A percentile compares a stretch with the other conserved stretches of the same genome.
These are phyloP conservation scores for Kwoniella sp. DNA, from an alignment of 768 basidiomycete species.

Conservation along the genomic window DNA sequence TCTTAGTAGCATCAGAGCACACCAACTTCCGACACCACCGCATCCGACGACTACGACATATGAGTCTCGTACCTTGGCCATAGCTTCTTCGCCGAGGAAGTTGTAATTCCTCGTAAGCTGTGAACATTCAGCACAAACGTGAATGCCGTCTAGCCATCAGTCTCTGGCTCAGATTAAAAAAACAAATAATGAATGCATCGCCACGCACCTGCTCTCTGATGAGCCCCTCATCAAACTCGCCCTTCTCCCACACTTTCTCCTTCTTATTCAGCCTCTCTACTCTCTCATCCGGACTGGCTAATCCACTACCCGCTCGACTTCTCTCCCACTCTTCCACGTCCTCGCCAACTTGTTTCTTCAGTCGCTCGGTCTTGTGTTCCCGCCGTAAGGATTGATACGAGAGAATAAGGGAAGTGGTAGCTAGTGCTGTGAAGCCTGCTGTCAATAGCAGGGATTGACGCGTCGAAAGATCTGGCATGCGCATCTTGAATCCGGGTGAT, in stretches of 20 bases:
- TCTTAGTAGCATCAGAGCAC: conserved; percentile 85
- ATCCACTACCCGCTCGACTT: conserved; percentile 30
- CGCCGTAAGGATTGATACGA: conserved; percentile 53
- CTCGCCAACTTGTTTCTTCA: conserved; percentile 52
- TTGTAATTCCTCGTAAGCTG: conserved; percentile 91
- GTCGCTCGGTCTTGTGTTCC: conserved; percentile 48
- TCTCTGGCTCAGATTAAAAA: too few relatives aligned
- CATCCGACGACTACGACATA: conserved; percentile 88
- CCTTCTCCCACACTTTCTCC: conserved; percentile 42
- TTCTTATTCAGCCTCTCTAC: conserved; percentile 27
- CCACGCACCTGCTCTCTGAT: conserved; percentile 65
- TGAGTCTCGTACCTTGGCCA: conserved; percentile 72
- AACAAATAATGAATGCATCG: background rate
- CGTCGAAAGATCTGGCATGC: conserved; percentile 27
- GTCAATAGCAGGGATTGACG: conserved; percentile 49
- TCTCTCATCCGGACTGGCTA: conserved; percentile 34
- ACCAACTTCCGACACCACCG: conserved; percentile 96
- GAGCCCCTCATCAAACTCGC: conserved; percentile 67
- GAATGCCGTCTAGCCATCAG: too few relatives aligned
- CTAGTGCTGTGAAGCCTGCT: conserved; percentile 40
- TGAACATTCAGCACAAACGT: too few relatives aligned
- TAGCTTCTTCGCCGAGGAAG: conserved; percentile 87
- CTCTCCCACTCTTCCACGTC: conserved; percentile 50
- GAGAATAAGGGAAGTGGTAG: conserved; percentile 52
- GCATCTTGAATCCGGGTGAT: conserved; percentile 12